Percentiles rank a stretch among this genome's conserved stretches.
These are phyloP conservation scores for Salix caprea DNA, from an alignment of 345 rosid species.

Conservation along the genomic window DNA sequence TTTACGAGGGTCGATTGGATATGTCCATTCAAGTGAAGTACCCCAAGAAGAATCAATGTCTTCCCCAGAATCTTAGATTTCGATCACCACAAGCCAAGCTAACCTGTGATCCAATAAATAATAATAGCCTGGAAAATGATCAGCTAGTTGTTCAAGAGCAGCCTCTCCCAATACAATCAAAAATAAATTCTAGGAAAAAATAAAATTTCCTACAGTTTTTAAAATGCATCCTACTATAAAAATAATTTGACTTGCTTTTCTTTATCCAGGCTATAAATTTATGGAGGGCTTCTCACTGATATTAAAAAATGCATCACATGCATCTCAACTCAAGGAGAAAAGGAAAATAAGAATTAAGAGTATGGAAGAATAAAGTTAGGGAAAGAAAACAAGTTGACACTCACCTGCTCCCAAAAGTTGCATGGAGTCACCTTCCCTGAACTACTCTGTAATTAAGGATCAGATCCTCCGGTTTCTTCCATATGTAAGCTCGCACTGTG, in stretches of 20 bases:
- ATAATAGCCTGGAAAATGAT: slow-evolving; percentile 1
- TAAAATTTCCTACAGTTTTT: not conserved
- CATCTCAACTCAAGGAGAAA: not conserved
- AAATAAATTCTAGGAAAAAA: not conserved
- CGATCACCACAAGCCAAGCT: slow-evolving; percentile 14
- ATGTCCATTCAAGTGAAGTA: slow-evolving; percentile 12
- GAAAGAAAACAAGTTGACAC: not conserved
- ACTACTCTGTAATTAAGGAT: slow-evolving; percentile 80
- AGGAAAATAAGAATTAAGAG: too few relatives aligned
- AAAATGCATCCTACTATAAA: not conserved
- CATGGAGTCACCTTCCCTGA: slow-evolving; percentile 59
- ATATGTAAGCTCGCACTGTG: slow-evolving; percentile 79
- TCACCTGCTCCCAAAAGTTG: slow-evolving; percentile 31
- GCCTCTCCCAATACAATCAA: not conserved
- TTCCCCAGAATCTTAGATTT: slow-evolving; percentile 18
- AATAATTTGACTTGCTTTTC: not conserved
- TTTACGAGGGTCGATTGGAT: slow-evolving; percentile 26
- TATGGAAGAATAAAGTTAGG: not conserved
- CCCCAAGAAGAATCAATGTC: slow-evolving; percentile 14
- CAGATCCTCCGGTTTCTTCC: slow-evolving; percentile 98
- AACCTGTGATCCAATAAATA: slow-evolving; percentile 25
- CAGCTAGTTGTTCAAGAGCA: not conserved
- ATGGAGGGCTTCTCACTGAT: not conserved
- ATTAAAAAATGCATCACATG: not conserved
- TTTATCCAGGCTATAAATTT: not conserved